Evolutionary conservation across 352 stramenopile species (phyloP).

Genomic region (Pythium sp.): DNA sequence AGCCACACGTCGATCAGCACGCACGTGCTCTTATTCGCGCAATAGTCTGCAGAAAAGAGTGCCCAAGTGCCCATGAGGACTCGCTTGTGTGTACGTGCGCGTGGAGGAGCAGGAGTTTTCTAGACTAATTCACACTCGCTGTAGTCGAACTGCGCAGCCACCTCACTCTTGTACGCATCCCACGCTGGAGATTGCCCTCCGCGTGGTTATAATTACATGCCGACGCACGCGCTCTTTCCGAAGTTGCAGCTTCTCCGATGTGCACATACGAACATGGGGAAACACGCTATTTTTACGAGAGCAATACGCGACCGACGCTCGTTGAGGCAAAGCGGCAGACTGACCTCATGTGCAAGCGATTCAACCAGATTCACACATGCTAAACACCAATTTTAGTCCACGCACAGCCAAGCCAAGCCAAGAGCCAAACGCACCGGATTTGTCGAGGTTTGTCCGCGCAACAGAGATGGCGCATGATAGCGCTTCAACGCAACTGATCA

Average conservation of each 20-base stretch:
- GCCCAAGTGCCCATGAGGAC: conserved; percentile 49
- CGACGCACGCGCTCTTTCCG: background rate
- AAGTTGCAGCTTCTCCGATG: background rate
- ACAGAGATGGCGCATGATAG: no score
- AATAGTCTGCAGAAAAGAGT: conserved; percentile 54
- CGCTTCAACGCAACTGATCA: no score
- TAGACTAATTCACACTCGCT: background rate
- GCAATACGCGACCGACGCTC: background rate
- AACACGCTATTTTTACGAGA: background rate
- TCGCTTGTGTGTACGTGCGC: background rate
- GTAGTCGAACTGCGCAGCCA: background rate
- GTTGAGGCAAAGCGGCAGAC: background rate
- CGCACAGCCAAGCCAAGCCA: background rate
- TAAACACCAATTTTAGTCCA: background rate
- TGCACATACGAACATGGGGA: background rate
- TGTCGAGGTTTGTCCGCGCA: background rate
- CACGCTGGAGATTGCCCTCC: background rate
- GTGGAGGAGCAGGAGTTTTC: background rate
- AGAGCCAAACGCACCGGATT: background rate
- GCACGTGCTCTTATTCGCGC: conserved; percentile 41
- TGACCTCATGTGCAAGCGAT: background rate
- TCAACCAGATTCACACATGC: background rate
- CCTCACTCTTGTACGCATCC: background rate
- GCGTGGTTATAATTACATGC: background rate
- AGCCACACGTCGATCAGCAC: conserved; percentile 68